Conservation (phyloP, 2,329 filamentous ascomycete species). For the Colletotrichum tropicale region DNA sequence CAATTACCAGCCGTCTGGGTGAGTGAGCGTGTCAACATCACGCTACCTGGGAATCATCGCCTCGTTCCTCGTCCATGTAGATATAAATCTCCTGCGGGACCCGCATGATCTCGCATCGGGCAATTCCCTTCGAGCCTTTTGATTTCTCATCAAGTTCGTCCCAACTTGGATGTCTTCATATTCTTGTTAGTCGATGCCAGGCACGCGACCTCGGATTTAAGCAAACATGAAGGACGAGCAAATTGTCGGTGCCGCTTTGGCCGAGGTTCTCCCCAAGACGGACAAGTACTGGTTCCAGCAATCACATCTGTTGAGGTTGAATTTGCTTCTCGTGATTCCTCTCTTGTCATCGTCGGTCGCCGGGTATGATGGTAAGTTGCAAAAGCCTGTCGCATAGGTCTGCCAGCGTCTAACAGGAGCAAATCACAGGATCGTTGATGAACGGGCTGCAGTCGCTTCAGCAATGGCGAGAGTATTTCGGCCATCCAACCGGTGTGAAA, state of each 20-base stretch:
- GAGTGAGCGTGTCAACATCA: neutral
- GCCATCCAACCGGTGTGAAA: slow-evolving; percentile 29
- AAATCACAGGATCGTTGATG: slow-evolving; percentile 34
- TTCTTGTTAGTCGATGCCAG: neutral
- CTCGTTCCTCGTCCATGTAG: neutral
- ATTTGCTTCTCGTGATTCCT: slow-evolving; percentile 47
- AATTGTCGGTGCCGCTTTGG: slow-evolving; percentile 31
- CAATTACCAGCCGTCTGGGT: neutral
- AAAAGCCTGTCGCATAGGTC: neutral
- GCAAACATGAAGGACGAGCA: slow-evolving; percentile 18
- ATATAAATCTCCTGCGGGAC: slow-evolving; percentile 7
- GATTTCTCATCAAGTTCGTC: neutral
- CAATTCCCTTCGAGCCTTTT: neutral
- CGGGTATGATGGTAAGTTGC: slow-evolving; percentile 11
- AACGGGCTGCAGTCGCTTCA: slow-evolving; percentile 43
- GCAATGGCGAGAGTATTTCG: slow-evolving; percentile 36
- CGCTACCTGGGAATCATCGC: neutral
- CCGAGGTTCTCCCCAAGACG: slow-evolving; percentile 40
- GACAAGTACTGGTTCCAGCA: slow-evolving; percentile 46
- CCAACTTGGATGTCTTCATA: neutral
- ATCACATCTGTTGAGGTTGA: slow-evolving; percentile 46
- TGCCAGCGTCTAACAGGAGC: neutral
- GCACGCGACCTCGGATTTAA: neutral
- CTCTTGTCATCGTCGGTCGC: slow-evolving; percentile 11
- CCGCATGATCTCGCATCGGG: neutral